A percentile compares a stretch with the other conserved stretches of the same genome.
These are phyloP conservation scores for Helianthus tuberosus DNA, from an alignment of 129 eudicot genomes.

Conservation along the genomic window DNA sequence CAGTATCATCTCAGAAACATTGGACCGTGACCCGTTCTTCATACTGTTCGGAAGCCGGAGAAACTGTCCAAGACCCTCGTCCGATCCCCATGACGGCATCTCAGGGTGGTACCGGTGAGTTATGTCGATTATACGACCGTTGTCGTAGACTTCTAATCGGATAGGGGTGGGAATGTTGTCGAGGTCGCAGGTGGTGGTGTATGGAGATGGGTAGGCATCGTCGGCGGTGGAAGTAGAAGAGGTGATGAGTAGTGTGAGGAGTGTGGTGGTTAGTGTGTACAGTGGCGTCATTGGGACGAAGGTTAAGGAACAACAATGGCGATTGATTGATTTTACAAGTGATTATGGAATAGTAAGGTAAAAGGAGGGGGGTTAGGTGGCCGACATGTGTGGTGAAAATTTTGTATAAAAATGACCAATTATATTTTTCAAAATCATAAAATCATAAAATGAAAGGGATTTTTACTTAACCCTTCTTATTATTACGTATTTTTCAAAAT, in stretches of 20 bases:
- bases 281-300: background rate
- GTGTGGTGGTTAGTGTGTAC: background rate
- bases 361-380: too few relatives aligned
- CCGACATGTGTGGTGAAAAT: too few relatives aligned
- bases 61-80: conserved; percentile 51
- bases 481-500: too few relatives aligned
- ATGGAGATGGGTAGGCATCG: conserved; percentile 35
- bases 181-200: conserved; percentile 23
- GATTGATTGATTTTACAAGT: background rate
- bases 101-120: conserved; percentile 41
- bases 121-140: conserved; percentile 49
- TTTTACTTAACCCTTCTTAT: too few relatives aligned
- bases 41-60: conserved; percentile 37
- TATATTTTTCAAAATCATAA: too few relatives aligned
- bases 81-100: conserved; percentile 54
- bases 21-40: conserved; percentile 46
- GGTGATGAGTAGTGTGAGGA: conserved; percentile 10
- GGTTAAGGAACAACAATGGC: conserved; percentile 22
- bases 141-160: conserved; percentile 43
- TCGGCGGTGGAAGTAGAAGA: background rate
- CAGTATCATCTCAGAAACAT: conserved; percentile 48
- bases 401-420: too few relatives aligned
- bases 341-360: too few relatives aligned
- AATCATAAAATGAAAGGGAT: too few relatives aligned
- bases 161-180: conserved; percentile 20